A percentile compares a stretch with the other conserved stretches of the same genome.
These are phyloP conservation scores for Rhodomyrtus psidioides DNA, from an alignment of 441 rosid species.

Conservation along the genomic window DNA sequence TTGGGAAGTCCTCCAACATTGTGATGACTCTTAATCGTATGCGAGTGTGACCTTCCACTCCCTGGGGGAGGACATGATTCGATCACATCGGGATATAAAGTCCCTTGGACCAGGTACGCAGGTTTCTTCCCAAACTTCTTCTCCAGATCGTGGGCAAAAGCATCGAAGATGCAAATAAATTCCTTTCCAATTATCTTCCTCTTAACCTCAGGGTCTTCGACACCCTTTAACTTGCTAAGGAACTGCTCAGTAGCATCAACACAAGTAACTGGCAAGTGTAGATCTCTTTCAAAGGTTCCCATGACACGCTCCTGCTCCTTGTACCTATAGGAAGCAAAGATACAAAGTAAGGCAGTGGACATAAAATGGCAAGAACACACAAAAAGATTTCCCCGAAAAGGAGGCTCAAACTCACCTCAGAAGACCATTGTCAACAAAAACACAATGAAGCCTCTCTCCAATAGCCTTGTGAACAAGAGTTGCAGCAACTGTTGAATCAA, in stretches of 20 bases:
- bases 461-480: conserved; percentile 95
- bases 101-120: conserved; percentile 82
- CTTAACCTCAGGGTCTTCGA: conserved; percentile 84
- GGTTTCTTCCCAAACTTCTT: conserved; percentile 67
- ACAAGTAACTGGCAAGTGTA: conserved; percentile 79
- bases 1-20: conserved; percentile 93
- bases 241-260: conserved; percentile 72
- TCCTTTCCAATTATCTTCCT: conserved; percentile 90
- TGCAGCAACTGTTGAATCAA: conserved; percentile 94
- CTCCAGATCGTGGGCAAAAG: conserved; percentile 70
- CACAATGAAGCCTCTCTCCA: conserved; percentile 85
- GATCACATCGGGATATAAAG: conserved; percentile 88
- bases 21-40: conserved; percentile 92
- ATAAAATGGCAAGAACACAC: neutral
- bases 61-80: conserved; percentile 99
- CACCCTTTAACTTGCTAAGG: conserved; percentile 76
- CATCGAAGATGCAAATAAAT: conserved; percentile 70
- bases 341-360: neutral
- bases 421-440: conserved; percentile 91
- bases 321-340: conserved; percentile 33
- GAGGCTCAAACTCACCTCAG: conserved; percentile 42
- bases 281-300: conserved; percentile 80
- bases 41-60: conserved; percentile 74
- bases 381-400: neutral
- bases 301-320: conserved; percentile 88